Conservation (phyloP, 352 stramenopile species). For the Phytophthora pinifolia region DNA sequence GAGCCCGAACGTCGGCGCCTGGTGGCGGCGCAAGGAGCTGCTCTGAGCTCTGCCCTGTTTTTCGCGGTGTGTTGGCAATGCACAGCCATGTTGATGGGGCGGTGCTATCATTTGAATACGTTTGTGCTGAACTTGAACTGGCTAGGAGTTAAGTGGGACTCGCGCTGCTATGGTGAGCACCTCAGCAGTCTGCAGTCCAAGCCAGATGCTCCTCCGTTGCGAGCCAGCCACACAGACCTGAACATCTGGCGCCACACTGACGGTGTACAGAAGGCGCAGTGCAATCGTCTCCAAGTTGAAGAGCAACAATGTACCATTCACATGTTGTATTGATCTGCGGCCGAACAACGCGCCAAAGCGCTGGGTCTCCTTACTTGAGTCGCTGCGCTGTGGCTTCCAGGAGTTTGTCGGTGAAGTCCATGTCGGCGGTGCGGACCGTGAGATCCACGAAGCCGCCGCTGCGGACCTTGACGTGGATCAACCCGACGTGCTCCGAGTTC, state of each 20-base stretch:
- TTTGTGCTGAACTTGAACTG: slow-evolving; percentile 18
- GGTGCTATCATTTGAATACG: background rate
- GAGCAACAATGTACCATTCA: slow-evolving; percentile 16
- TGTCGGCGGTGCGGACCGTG: slow-evolving; percentile 84
- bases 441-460: slow-evolving; percentile 82
- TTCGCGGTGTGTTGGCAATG: slow-evolving; percentile 19
- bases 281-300: no score
- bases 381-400: slow-evolving; percentile 58
- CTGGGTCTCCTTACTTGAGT: slow-evolving; percentile 51
- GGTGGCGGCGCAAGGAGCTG: slow-evolving; percentile 7
- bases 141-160: slow-evolving; percentile 1
- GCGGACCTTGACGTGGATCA: slow-evolving; percentile 89
- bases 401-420: slow-evolving; percentile 80
- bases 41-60: slow-evolving; percentile 28
- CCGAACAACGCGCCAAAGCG: slow-evolving; percentile 1
- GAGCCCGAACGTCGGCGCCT: slow-evolving; percentile 20
- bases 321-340: slow-evolving; percentile 10
- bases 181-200: no score
- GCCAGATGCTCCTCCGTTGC: no score
- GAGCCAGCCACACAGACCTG: no score
- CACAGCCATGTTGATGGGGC: slow-evolving; percentile 21
- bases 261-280: no score
- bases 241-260: no score
- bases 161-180: no score
- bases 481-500: slow-evolving; percentile 80